Base-by-base conservation (phyloP, 2,329 filamentous ascomycete genomes). In the Lizonia empirigonia region DNA sequence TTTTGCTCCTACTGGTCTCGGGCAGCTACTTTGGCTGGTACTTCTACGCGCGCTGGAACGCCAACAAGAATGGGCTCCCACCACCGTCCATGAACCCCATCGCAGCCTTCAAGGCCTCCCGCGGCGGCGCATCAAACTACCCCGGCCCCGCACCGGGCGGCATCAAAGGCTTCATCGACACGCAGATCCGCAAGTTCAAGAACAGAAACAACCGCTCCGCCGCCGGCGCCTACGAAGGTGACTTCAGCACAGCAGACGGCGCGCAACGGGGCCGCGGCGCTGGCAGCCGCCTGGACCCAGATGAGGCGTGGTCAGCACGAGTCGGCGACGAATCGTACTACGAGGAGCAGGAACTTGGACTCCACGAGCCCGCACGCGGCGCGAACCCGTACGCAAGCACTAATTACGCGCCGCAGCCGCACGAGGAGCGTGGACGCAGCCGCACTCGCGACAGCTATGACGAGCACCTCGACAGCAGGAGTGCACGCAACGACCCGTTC, bases 291-390 rank as follows among this genome's bases (percentile, higher is more conserved):
- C 80, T 91, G 36, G 90, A 94, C 65, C 89, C 89, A 1, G 90
- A 95, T 69, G 89, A 92, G 67, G 89, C 90, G 2, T 96, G 91
- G 91, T 90, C 94, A 75, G 76, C 89, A 57, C 80, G 89, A 53
- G 89, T 95, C 4, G 89, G 88, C 50, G 80, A 85, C 62, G 89
- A 92, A 71, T 84, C 86, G 15, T 90, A 90, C 72, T 87, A 90
- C 67, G 90, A 93, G 69, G 88, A 90, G 74, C 85, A 89, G 67
- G 89, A 91, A 72, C 76, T 91, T 5, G 87, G 86, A 0, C 68
- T 83, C 27, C 79, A 75, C 41, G 73, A 77, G 57, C 74, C 75
- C 33, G 68, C 66, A 44, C 71, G 70, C 7, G 71, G 53, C 75
- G 73, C 56, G 44, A 71, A 68, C 37, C 62, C 63, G 1, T 66